Evolutionary conservation across 306 rosid species (phyloP).

Genomic region (Hippophae tibetana): DNA sequence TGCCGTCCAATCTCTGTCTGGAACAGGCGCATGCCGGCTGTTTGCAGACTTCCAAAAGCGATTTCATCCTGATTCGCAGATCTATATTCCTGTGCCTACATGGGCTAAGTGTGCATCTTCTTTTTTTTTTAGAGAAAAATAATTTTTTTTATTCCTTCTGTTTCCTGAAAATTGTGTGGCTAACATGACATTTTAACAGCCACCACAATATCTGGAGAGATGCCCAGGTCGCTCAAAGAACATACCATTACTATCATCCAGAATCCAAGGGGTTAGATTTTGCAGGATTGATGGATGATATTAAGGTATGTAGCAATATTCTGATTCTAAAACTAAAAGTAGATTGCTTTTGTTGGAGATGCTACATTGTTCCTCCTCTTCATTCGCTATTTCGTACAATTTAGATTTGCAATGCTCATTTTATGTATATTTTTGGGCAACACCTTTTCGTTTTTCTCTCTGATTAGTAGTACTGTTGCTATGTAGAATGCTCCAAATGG

Average conservation of each 20-base stretch:
- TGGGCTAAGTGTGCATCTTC: constrained; percentile 71
- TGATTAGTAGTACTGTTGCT: constrained; percentile 14
- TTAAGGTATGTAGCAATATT: constrained; percentile 30
- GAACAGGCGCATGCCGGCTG: constrained; percentile 94
- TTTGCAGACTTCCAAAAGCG: constrained; percentile 94
- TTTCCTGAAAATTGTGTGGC: constrained; percentile 10
- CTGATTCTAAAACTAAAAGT: neutral
- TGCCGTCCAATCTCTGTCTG: constrained; percentile 88
- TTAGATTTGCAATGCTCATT: neutral
- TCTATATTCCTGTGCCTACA: constrained; percentile 81
- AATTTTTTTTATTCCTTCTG: too few species aligned
- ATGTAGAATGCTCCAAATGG: constrained; percentile 86
- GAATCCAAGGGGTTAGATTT: constrained; percentile 82
- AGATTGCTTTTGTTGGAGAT: neutral
- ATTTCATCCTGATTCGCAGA: constrained; percentile 65
- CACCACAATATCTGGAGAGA: constrained; percentile 99
- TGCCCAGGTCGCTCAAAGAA: constrained; percentile 69
- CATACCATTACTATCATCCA: constrained; percentile 86
- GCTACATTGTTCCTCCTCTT: constrained; percentile 11
- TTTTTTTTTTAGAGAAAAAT: neutral
- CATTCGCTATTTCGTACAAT: constrained; percentile 9
- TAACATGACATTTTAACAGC: constrained; percentile 39
- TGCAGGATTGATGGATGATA: constrained; percentile 65
- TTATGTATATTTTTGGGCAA: constrained; percentile 14
- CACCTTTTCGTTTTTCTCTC: constrained; percentile 6